Conservation (phyloP, 805 yeast genomes). For the Ogataea haglerorum region DNA sequence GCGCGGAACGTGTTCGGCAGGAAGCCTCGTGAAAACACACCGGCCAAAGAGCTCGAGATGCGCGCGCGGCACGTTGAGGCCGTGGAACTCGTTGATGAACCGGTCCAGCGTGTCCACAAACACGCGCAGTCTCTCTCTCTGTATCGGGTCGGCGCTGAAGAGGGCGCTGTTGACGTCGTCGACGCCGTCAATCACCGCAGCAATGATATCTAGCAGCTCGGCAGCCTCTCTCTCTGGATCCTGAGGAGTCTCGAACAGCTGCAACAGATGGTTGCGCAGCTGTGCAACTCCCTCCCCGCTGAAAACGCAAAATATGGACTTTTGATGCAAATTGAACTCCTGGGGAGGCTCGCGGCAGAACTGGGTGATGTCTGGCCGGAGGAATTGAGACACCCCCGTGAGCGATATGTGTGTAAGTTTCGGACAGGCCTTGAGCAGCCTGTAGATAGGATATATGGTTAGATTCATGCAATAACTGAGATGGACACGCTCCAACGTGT, state of each 20-base stretch:
- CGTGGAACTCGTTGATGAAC: conserved; percentile 29
- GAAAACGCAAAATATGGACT: conserved; percentile 84
- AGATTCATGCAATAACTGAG: conserved; percentile 84
- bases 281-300: conserved; percentile 84
- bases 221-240: conserved; percentile 31
- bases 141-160: conserved; percentile 20
- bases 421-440: conserved; percentile 75
- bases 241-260: conserved; percentile 31
- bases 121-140: conserved; percentile 25
- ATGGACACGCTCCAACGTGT: conserved; percentile 88
- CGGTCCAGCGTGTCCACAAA: conserved; percentile 29
- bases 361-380: conserved; percentile 77
- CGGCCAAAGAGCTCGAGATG: conserved; percentile 31
- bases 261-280: conserved; percentile 63
- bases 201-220: conserved; percentile 31
- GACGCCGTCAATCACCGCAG: conserved; percentile 25
- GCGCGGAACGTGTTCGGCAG: conserved; percentile 30
- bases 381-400: conserved; percentile 89
- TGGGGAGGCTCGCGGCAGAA: conserved; percentile 92
- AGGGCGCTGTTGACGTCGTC: conserved; percentile 18
- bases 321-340: conserved; percentile 85
- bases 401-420: conserved; percentile 84
- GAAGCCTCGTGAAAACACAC: conserved; percentile 30
- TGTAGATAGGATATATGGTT: conserved; percentile 72
- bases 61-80: conserved; percentile 25